A percentile compares a stretch with the other conserved stretches of the same genome.
Conservation (phyloP, 1,284 basidiomycete species). For the Cutaneotrichosporon cavernicola region DNA sequence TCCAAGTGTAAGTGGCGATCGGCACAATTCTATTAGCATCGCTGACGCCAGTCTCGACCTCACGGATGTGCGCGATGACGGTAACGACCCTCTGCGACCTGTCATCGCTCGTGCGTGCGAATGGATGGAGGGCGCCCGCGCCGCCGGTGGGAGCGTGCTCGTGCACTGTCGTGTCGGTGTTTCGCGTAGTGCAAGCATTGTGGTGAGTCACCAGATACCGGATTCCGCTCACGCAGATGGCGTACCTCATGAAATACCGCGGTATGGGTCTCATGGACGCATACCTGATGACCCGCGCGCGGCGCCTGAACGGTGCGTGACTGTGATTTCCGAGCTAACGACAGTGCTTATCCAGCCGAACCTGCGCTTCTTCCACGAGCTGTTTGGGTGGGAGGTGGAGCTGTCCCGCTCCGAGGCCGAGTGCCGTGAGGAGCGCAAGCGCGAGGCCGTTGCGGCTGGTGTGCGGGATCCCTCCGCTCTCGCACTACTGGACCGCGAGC, state of each 20-base stretch:
- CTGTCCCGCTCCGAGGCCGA: conserved; percentile 53
- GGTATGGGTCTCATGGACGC: conserved; percentile 82
- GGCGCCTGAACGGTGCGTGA: conserved; percentile 47
- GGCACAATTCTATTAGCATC: neutral
- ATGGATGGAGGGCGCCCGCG: conserved; percentile 86
- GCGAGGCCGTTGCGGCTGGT: conserved; percentile 28
- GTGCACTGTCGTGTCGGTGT: conserved; percentile 97
- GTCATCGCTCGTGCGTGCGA: conserved; percentile 82
- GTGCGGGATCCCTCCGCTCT: conserved; percentile 30
- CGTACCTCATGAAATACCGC: conserved; percentile 96
- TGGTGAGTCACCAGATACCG: conserved; percentile 57
- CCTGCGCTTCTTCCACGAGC: conserved; percentile 85
- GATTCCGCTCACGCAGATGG: conserved; percentile 61
- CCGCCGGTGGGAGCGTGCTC: conserved; percentile 79
- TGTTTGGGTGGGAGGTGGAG: conserved; percentile 88
- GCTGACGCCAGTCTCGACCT: conserved; percentile 43
- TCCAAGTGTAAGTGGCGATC: conserved; percentile 39
- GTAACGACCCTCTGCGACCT: conserved; percentile 88
- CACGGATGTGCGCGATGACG: conserved; percentile 68
- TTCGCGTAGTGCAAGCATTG: conserved; percentile 86
- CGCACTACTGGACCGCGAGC: conserved; percentile 23
- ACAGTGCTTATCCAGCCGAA: conserved; percentile 87
- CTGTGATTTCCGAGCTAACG: neutral
- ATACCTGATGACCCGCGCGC: conserved; percentile 62
- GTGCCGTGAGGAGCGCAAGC: conserved; percentile 19